These are phyloP conservation scores for Malus hybrid DNA, from an alignment of 331 rosid species.

Conservation along the genomic window DNA sequence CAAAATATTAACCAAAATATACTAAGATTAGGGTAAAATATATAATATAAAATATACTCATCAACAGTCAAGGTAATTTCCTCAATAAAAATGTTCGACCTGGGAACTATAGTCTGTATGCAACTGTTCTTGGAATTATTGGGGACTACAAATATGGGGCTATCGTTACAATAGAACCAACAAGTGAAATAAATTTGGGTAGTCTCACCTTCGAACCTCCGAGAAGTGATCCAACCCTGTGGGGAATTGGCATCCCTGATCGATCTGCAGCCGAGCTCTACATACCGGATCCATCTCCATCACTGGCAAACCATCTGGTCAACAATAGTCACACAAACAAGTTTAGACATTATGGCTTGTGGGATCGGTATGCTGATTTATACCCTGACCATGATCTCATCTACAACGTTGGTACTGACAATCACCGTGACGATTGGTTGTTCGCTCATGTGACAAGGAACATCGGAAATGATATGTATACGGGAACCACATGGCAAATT, in stretches of 20 bases:
- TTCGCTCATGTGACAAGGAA: slow-evolving; percentile 58
- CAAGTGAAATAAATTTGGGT: slow-evolving; percentile 22
- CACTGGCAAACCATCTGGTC: slow-evolving; percentile 29
- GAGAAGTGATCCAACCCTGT: slow-evolving; percentile 71
- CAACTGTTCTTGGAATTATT: slow-evolving; percentile 67
- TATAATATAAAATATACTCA: no score
- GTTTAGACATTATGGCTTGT: slow-evolving; percentile 69
- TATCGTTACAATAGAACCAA: slow-evolving; percentile 35
- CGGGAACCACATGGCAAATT: slow-evolving; percentile 63
- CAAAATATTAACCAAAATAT: no score
- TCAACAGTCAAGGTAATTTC: slow-evolving; percentile 49
- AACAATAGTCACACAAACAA: slow-evolving; percentile 8
- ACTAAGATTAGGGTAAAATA: no score
- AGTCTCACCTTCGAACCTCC: slow-evolving; percentile 48
- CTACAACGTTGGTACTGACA: slow-evolving; percentile 27
- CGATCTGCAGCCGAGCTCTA: slow-evolving; percentile 59
- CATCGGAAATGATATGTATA: background rate
- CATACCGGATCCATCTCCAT: slow-evolving; percentile 45
- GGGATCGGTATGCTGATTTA: slow-evolving; percentile 53
- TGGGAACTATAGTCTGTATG: slow-evolving; percentile 59
- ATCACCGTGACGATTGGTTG: slow-evolving; percentile 41
- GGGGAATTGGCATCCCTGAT: slow-evolving; percentile 84
- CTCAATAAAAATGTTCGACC: slow-evolving; percentile 41
- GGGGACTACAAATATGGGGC: slow-evolving; percentile 56
- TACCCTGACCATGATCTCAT: slow-evolving; percentile 49